These are phyloP conservation scores for Cucurbita maxima DNA, from an alignment of 306 rosid genomes.

Conservation along the genomic window DNA sequence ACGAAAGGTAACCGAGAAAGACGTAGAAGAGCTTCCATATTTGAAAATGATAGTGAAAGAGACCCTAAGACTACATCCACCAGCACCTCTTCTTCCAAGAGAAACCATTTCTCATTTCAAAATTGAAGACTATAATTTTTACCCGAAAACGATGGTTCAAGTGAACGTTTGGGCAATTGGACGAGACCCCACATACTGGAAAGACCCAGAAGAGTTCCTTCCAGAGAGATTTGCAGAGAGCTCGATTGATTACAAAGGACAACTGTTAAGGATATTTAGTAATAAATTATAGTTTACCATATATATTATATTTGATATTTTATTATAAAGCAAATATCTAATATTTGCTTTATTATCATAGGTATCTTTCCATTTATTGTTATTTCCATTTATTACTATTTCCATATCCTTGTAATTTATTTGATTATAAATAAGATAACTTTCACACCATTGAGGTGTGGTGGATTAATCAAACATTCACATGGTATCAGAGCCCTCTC, in stretches of 20 bases:
- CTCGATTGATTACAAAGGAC: slow-evolving; percentile 24
- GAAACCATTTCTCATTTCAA: slow-evolving; percentile 12
- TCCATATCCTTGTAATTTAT: too few relatives aligned
- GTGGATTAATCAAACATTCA: too few relatives aligned
- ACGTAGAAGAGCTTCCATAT: slow-evolving; percentile 12
- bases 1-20: slow-evolving; percentile 17
- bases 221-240: slow-evolving; percentile 31
- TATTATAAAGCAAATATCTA: too few relatives aligned
- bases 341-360: too few relatives aligned
- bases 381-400: too few relatives aligned
- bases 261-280: too few relatives aligned
- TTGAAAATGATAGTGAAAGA: slow-evolving; percentile 34
- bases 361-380: too few relatives aligned
- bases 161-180: slow-evolving; percentile 30
- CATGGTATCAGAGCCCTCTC: too few relatives aligned
- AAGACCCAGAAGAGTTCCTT: slow-evolving; percentile 23
- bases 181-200: slow-evolving; percentile 21
- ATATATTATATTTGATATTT: too few relatives aligned
- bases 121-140: slow-evolving; percentile 21
- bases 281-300: too few relatives aligned
- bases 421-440: too few relatives aligned
- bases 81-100: slow-evolving; percentile 30
- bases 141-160: slow-evolving; percentile 15
- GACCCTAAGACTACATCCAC: slow-evolving; percentile 31
- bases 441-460: too few relatives aligned